These are phyloP conservation scores for Sarcodon sp. DNA, from an alignment of 768 basidiomycete species.

Conservation along the genomic window DNA sequence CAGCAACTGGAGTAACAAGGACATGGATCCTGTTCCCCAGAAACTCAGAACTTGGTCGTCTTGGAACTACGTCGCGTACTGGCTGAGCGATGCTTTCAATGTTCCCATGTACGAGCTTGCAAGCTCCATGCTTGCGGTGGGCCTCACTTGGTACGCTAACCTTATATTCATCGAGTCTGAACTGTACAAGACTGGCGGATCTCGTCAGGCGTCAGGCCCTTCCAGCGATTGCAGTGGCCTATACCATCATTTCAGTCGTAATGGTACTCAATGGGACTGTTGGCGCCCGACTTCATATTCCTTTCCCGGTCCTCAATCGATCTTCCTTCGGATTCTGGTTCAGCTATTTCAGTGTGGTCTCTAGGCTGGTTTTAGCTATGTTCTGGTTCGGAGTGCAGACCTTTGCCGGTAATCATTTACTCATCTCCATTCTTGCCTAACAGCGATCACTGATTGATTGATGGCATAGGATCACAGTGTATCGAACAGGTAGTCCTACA, in stretches of 20 bases:
- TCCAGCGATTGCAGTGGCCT: conserved; percentile 58
- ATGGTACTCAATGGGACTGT: conserved; percentile 72
- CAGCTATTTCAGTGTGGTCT: conserved; percentile 76
- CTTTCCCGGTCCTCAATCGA: conserved; percentile 69
- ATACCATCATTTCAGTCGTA: conserved; percentile 56
- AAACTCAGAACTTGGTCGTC: conserved; percentile 53
- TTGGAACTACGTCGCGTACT: conserved; percentile 54
- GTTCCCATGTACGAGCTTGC: conserved; percentile 40
- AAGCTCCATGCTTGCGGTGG: conserved; percentile 62
- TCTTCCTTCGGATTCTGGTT: conserved; percentile 88
- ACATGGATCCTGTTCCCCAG: conserved; percentile 65
- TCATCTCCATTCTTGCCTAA: not conserved
- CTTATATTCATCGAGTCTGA: not conserved
- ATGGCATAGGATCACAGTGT: conserved; percentile 39
- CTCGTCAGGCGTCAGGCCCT: conserved; percentile 47
- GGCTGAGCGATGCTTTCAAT: conserved; percentile 23
- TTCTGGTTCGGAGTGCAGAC: conserved; percentile 78
- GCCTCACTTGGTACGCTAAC: conserved; percentile 49
- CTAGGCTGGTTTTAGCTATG: conserved; percentile 61
- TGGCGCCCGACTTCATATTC: conserved; percentile 65
- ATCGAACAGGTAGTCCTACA: conserved; percentile 38
- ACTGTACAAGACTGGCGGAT: not conserved
- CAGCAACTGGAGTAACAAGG: conserved; percentile 55
- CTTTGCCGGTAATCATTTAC: conserved; percentile 4
- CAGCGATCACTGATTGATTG: not conserved